A percentile compares a stretch with the other conserved stretches of the same genome.
Conservation (phyloP, 495 filamentous ascomycete genomes). For the Usnea hakonensis region DNA sequence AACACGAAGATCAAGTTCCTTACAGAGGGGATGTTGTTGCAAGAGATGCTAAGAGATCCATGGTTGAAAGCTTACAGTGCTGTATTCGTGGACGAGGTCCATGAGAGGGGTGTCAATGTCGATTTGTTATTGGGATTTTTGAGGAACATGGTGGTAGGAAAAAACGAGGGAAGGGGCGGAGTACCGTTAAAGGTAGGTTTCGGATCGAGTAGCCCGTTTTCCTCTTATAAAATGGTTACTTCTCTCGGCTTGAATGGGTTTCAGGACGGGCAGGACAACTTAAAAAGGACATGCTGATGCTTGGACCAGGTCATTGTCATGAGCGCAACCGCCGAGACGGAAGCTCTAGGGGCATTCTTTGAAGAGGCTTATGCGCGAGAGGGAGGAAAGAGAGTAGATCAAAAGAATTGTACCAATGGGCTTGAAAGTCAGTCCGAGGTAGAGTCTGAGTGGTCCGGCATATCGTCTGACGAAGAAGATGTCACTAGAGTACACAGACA, state of each 20-base stretch:
- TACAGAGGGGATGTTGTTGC: constrained; percentile 93
- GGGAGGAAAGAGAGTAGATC: not conserved
- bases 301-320: constrained; percentile 62
- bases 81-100: constrained; percentile 91
- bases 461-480: constrained; percentile 18
- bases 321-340: constrained; percentile 91
- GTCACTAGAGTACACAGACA: not conserved
- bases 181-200: constrained; percentile 55
- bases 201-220: not conserved
- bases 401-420: not conserved
- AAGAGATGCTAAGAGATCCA: constrained; percentile 87
- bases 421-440: constrained; percentile 2
- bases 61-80: constrained; percentile 76
- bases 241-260: no score
- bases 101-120: constrained; percentile 94
- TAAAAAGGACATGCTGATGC: not conserved
- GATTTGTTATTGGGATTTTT: constrained; percentile 86
- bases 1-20: constrained; percentile 80
- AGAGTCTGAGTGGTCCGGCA: constrained; percentile 23
- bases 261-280: not conserved
- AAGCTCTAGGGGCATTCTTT: constrained; percentile 70
- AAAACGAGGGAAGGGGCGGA: constrained; percentile 52
- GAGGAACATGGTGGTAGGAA: constrained; percentile 58
- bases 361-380: constrained; percentile 32
- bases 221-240: no score